Base-by-base conservation (phyloP, 176 grass and related monocot species). In the Oryza glaberrima region DNA sequence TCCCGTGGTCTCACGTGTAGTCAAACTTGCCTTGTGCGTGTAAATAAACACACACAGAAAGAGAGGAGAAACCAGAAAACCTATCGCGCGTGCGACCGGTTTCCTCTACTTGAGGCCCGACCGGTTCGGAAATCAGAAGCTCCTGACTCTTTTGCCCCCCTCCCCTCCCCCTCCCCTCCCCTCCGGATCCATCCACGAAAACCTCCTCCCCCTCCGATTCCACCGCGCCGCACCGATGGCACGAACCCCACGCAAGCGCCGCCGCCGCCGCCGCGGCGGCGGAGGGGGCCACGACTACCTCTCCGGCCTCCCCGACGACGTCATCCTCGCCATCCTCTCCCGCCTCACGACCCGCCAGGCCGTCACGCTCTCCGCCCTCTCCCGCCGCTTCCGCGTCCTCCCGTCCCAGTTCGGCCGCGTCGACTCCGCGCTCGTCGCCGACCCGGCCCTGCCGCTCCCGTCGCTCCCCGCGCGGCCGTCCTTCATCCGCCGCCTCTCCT, bases 281-380 rank as follows among this genome's bases (percentile, higher is more conserved):
- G 51, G 38, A 13, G 12, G 36, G 17, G 83, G 23, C 3, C 64
- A 34, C 25, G 90, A 92, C 64, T 54, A 6, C 38, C 73, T 92
- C 35, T 83, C 83, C 69, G 22, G 9, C 81, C 75, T 92, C 67
- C 65, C 43, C 12, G 79, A 83, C 43, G 79, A 89, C 47, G 41
- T 86, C 38, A 69, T 92, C 56, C 83, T 81, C 74, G 12, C 12
- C 73, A 86, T 92, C 83, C 7, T 82, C 87, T 44, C 14, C 79
- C 80, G 76, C 32, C 78, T 92, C 66, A 30, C 83, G 13, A 86
- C 83, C 73, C 76, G 80, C 88, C 41, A 36, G 60, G 91, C 84
- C 70, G 84, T 77, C 17, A 32, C 63, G 75, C 77, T 88, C 77
- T 70, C 76, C 36, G 65, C 17, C 73, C 44, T 70, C 45, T 73